Evolutionary conservation across 1,284 basidiomycete species (phyloP).

Genomic region (Apiotrichum laibachii): DNA sequence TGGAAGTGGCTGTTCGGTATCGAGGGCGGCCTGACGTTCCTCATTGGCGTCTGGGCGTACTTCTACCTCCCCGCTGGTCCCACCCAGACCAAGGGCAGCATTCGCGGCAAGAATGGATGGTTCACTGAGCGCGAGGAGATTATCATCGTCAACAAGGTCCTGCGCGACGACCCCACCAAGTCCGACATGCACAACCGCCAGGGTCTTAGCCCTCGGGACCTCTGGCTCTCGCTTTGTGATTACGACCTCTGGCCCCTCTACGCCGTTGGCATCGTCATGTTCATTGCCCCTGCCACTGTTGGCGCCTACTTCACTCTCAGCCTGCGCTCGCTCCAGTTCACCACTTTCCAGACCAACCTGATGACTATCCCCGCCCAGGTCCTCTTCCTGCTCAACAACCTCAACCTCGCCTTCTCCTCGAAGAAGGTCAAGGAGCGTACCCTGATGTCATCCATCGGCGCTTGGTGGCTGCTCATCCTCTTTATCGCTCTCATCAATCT

Average conservation of each 20-base stretch:
- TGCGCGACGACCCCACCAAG: constrained; percentile 53
- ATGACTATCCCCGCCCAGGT: constrained; percentile 39
- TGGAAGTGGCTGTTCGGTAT: constrained; percentile 44
- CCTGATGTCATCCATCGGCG: constrained; percentile 22
- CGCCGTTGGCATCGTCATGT: constrained; percentile 27
- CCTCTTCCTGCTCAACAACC: constrained; percentile 38
- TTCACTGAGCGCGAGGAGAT: constrained; percentile 52
- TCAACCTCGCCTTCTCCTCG: constrained; percentile 30
- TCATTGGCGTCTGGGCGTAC: constrained; percentile 38
- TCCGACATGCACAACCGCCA: constrained; percentile 52
- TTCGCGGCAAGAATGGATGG: constrained; percentile 38
- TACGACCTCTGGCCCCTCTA: constrained; percentile 52
- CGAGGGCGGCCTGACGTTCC: constrained; percentile 38
- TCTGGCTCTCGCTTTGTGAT: constrained; percentile 40
- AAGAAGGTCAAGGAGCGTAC: constrained; percentile 33
- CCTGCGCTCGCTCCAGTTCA: constrained; percentile 30
- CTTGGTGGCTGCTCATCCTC: constrained; percentile 35
- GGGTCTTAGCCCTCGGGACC: constrained; percentile 30
- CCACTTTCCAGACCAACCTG: constrained; percentile 45
- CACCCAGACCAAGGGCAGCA: constrained; percentile 6
- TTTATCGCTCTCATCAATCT: constrained; percentile 27
- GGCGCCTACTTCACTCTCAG: constrained; percentile 29
- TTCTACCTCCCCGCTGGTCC: constrained; percentile 40
- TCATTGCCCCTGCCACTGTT: constrained; percentile 23
- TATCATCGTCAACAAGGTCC: constrained; percentile 52